phyloP scores from a whole-genome alignment of 2,329 filamentous ascomycete genomes.

The Beauveria pseudobassiana region DNA sequence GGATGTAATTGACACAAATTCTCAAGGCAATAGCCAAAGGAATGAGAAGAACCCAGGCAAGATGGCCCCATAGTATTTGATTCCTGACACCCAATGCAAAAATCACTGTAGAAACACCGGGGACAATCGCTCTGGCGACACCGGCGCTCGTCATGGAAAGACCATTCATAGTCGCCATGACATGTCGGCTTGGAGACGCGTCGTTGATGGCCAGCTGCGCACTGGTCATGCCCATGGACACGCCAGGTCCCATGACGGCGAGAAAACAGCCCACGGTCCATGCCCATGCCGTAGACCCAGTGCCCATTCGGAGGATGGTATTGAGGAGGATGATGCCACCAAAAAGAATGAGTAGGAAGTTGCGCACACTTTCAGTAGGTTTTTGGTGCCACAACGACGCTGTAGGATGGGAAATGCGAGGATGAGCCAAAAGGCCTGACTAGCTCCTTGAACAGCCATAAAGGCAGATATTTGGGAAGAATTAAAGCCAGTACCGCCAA shows the following conservation, averaged over 20 bases:
- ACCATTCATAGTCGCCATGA: conserved; percentile 65
- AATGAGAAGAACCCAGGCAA: conserved; percentile 1
- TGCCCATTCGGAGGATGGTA: conserved; percentile 31
- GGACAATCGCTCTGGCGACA: conserved; percentile 56
- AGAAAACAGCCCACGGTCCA: conserved; percentile 43
- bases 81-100: conserved; percentile 59
- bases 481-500: conserved; percentile 60
- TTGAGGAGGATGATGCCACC: conserved; percentile 49
- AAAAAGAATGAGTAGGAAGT: conserved; percentile 58
- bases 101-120: conserved; percentile 57
- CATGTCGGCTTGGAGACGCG: conserved; percentile 54
- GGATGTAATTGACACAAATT: neutral
- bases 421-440: conserved; percentile 66
- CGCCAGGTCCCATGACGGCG: conserved; percentile 47
- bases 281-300: conserved; percentile 37
- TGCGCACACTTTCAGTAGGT: conserved; percentile 50
- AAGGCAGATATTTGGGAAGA: conserved; percentile 57
- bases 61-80: conserved; percentile 55
- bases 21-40: neutral
- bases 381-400: conserved; percentile 57
- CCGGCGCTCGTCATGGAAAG: conserved; percentile 49
- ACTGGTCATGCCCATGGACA: conserved; percentile 63
- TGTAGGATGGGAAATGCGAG: conserved; percentile 63
- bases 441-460: conserved; percentile 55
- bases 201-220: conserved; percentile 71